Percentiles rank a stretch among this genome's conserved stretches.
These are phyloP conservation scores for Zygosaccharomyces sapae DNA, from an alignment of 1,139 yeast species.

Conservation along the genomic window DNA sequence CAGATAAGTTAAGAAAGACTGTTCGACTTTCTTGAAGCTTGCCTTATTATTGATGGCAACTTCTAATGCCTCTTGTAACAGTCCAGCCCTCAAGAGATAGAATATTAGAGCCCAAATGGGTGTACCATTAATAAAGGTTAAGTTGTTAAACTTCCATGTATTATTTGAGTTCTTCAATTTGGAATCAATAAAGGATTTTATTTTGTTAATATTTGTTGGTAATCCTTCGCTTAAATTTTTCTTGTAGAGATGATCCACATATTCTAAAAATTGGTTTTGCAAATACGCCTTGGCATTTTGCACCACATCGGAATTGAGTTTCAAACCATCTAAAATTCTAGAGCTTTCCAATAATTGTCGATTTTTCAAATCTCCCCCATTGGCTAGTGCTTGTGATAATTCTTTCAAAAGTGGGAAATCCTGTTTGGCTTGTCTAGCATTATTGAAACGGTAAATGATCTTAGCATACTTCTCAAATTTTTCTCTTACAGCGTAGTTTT, in stretches of 20 bases:
- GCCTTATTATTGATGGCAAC: constrained; percentile 50
- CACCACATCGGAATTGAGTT: constrained; percentile 40
- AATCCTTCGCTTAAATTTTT: constrained; percentile 61
- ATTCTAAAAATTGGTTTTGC: constrained; percentile 72
- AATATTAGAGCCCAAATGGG: constrained; percentile 93
- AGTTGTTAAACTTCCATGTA: constrained; percentile 47
- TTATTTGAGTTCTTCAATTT: constrained; percentile 44
- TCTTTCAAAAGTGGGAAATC: constrained; percentile 35
- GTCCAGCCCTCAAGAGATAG: constrained; percentile 80
- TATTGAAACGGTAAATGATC: constrained; percentile 65
- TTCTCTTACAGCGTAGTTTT: constrained; percentile 42
- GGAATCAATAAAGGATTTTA: constrained; percentile 59
- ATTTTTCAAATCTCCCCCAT: constrained; percentile 50
- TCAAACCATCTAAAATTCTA: constrained; percentile 45
- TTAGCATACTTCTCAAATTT: constrained; percentile 73
- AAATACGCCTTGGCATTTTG: constrained; percentile 56
- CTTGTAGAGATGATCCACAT: constrained; percentile 67
- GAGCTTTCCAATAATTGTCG: constrained; percentile 63
- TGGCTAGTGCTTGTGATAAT: constrained; percentile 36
- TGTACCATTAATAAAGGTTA: constrained; percentile 67
- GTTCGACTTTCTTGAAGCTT: constrained; percentile 74
- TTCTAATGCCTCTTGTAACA: constrained; percentile 69
- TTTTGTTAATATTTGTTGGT: constrained; percentile 68
- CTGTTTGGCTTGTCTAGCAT: constrained; percentile 52
- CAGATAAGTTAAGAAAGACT: constrained; percentile 75